Evolutionary conservation across 495 filamentous ascomycete genomes (phyloP).

Genomic region (Aspergillus egyptiacus): DNA sequence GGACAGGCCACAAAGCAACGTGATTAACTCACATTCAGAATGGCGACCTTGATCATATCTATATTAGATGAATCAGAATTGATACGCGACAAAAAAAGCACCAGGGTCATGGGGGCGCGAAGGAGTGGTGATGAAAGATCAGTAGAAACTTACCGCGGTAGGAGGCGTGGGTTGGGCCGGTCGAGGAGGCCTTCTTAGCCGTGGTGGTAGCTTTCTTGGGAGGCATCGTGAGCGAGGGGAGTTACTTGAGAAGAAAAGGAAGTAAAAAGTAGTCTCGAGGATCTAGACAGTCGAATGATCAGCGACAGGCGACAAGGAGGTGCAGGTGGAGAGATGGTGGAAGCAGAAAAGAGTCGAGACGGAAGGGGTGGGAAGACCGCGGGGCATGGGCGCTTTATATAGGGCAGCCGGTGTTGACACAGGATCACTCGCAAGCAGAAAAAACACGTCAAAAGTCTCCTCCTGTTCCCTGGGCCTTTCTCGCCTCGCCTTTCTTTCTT

Average conservation of each 20-base stretch:
- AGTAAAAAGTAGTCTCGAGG: conserved; percentile 13
- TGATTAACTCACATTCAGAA: conserved; percentile 57
- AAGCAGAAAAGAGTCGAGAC: conserved; percentile 27
- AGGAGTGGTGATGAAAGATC: conserved; percentile 36
- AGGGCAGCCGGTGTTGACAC: conserved; percentile 43
- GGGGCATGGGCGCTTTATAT: conserved; percentile 51
- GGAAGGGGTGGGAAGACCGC: conserved; percentile 41
- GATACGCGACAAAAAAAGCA: conserved; percentile 38
- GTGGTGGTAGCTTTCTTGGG: conserved; percentile 45
- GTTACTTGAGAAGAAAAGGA: conserved; percentile 14
- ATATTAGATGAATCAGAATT: conserved; percentile 46
- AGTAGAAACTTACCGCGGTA: conserved; percentile 55
- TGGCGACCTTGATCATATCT: conserved; percentile 67
- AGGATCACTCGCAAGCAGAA: conserved; percentile 35
- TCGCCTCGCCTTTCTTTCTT: conserved; percentile 14
- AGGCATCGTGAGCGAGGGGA: conserved; percentile 38
- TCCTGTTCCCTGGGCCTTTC: conserved; percentile 11
- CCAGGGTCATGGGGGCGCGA: conserved; percentile 34
- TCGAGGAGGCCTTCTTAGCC: conserved; percentile 18
- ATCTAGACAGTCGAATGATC: conserved; percentile 15
- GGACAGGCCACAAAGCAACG: conserved; percentile 25
- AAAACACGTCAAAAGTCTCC: conserved; percentile 22
- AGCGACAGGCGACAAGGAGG: conserved; percentile 12
- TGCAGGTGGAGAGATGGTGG: conserved; percentile 10
- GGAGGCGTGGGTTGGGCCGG: conserved; percentile 47